phyloP scores from a whole-genome alignment of 2,329 filamentous ascomycete genomes.

The Fusarium torulosum region DNA sequence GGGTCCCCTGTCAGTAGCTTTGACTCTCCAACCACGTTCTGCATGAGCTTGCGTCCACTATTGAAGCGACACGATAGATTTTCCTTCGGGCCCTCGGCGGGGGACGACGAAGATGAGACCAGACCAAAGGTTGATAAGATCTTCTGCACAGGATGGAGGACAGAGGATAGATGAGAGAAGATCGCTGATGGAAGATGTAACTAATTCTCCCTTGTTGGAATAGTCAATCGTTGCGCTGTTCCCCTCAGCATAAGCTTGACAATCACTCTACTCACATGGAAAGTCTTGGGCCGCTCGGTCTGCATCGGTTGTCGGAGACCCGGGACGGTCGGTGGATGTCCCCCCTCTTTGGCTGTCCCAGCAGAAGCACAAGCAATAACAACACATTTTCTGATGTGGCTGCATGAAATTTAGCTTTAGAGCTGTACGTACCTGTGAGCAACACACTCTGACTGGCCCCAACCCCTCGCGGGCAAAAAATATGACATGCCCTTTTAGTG shows the following conservation, averaged over 20 bases:
- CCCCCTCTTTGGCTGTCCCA: neutral
- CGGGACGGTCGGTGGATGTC: constrained; percentile 16
- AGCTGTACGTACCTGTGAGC: constrained; percentile 10
- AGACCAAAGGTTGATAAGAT: neutral
- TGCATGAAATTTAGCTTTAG: constrained; percentile 10
- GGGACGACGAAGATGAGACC: too few species aligned
- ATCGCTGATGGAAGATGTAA: neutral
- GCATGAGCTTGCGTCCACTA: constrained; percentile 15
- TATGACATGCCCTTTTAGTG: constrained; percentile 5
- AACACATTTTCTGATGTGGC: constrained; percentile 20
- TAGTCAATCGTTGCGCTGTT: too few species aligned
- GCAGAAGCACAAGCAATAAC: neutral
- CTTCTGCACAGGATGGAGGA: neutral
- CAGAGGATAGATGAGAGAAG: neutral
- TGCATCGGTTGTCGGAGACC: constrained; percentile 22
- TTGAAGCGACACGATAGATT: constrained; percentile 1
- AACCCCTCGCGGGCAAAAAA: constrained; percentile 20
- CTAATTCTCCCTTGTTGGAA: neutral
- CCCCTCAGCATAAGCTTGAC: too few species aligned
- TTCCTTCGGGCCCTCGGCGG: constrained; percentile 22
- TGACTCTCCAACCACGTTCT: constrained; percentile 4
- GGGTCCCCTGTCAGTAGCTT: constrained; percentile 11
- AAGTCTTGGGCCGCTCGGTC: neutral
- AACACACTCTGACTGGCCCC: constrained; percentile 10
- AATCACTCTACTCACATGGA: neutral